Conservation (phyloP, 139 green algal genomes). For the Monoraphidium neglectum region DNA sequence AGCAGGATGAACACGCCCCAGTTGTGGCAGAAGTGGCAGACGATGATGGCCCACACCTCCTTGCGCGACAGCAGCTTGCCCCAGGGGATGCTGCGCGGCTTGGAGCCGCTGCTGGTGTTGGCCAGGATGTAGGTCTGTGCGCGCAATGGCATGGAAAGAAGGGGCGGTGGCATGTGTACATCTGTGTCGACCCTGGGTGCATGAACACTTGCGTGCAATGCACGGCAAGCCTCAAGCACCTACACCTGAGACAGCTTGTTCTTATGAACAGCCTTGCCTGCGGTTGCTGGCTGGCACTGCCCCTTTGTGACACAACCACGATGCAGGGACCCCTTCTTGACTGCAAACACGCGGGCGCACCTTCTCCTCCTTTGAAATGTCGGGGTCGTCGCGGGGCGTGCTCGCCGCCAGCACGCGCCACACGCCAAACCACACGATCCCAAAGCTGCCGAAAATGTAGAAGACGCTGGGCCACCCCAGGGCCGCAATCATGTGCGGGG, state of each 20-base stretch:
- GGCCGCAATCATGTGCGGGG: conserved; percentile 74
- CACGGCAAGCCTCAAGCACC: no score
- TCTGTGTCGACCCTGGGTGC: no score
- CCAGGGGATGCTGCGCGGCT: conserved; percentile 81
- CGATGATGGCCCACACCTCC: conserved; percentile 96
- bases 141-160: not conserved
- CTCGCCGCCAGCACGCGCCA: conserved; percentile 67
- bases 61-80: conserved; percentile 80
- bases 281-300: no score
- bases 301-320: no score
- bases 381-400: conserved; percentile 61
- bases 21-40: conserved; percentile 98
- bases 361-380: conserved; percentile 53
- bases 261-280: no score
- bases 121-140: conserved; percentile 43
- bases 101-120: conserved; percentile 29
- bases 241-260: no score
- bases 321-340: no score
- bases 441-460: conserved; percentile 90
- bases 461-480: conserved; percentile 94
- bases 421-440: conserved; percentile 72
- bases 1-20: conserved; percentile 99
- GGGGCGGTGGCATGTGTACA: no score
- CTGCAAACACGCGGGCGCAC: conserved; percentile 3
- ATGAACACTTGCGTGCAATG: no score